Base-by-base conservation (phyloP, 169 alveolate species). In the Eimeria tenella region DNA sequence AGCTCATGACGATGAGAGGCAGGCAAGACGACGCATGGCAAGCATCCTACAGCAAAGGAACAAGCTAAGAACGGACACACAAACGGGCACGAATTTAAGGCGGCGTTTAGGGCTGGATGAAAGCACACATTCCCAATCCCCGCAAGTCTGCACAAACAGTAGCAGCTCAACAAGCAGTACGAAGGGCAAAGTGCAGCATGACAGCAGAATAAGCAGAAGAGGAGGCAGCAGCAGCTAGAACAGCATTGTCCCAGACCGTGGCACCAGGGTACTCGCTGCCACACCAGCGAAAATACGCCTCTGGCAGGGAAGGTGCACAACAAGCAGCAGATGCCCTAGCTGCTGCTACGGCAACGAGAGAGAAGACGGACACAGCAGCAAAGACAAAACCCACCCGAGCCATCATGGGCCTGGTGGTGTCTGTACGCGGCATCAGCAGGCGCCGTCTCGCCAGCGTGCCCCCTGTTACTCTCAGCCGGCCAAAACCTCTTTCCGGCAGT, bases 361-460 rank as follows among this genome's bases (percentile, higher is more conserved):
- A 13, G 79, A 19, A 10, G 49, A 4, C 52, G 2, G 50, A 23
- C 52, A 52, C 70, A 81, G 74, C 90, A 52, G 75, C 50, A 53
- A n/a, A 21, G 23, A 74, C 10, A 42, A 49, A 74, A n/a, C 8
- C 10, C 10, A 49, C 15, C 90, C 55, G 25, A 8, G 90, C 90
- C 90, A 82, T 68, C 93, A 86, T 86, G 5, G 93, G 93, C 25
- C 93, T 63, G 5, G 77, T 73, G 17, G 49, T 75, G 17, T 56
- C 93, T 19, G 52, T 53, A n/a, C 74, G 42, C 3, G 93, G 93
- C 73, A 70, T 65, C n/a, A 86, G 58, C 23, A 86, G 84, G 49
- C 93, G 60, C 31, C 93, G 25, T 5, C 93, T 23, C 0, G 63
- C 84, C 23, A 50, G 62, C 2, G 25, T 53, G 42, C 93, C 93